Evolutionary conservation across 768 basidiomycete genomes (phyloP).

Genomic region (Lentinula boryana): DNA sequence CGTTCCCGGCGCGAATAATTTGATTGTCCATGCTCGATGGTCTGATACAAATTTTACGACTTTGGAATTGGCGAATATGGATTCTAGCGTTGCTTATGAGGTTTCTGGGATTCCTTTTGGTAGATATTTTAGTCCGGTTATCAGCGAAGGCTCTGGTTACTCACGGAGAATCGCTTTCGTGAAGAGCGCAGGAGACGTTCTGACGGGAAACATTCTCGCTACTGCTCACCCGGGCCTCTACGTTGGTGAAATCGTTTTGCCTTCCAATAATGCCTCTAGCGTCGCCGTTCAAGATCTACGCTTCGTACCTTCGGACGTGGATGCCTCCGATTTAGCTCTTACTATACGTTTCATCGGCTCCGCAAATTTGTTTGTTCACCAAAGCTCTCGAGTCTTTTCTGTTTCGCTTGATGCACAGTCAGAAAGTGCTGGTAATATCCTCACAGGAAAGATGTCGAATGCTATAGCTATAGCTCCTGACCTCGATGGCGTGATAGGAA

Average conservation of each 20-base stretch:
- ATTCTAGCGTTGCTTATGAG: conserved; percentile 35
- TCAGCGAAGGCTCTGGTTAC: conserved; percentile 39
- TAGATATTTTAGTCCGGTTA: conserved; percentile 54
- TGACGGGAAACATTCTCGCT: conserved; percentile 61
- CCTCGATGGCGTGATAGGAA: conserved; percentile 8
- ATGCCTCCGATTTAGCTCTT: conserved; percentile 29
- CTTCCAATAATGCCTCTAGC: conserved; percentile 17
- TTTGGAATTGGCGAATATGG: conserved; percentile 58
- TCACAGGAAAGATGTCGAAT: conserved; percentile 48
- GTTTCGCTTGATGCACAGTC: conserved; percentile 42
- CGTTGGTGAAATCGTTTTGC: conserved; percentile 51
- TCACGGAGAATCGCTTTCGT: conserved; percentile 54
- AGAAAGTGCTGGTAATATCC: conserved; percentile 40
- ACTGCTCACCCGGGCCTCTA: conserved; percentile 61
- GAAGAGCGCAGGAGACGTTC: conserved; percentile 49
- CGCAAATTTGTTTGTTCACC: conserved; percentile 53
- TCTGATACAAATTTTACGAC: conserved; percentile 56
- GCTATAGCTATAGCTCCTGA: conserved; percentile 45
- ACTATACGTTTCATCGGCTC: conserved; percentile 50
- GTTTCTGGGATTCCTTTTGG: conserved; percentile 55
- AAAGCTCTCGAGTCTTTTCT: conserved; percentile 38
- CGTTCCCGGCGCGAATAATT: conserved; percentile 38
- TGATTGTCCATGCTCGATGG: conserved; percentile 65
- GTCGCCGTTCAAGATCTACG: conserved; percentile 34
- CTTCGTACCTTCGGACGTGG: conserved; percentile 48